Percentiles rank a stretch among this genome's conserved stretches.
Evolutionary conservation across 257 asterid genomes (phyloP).

Genomic region (Lycium barbarum): DNA sequence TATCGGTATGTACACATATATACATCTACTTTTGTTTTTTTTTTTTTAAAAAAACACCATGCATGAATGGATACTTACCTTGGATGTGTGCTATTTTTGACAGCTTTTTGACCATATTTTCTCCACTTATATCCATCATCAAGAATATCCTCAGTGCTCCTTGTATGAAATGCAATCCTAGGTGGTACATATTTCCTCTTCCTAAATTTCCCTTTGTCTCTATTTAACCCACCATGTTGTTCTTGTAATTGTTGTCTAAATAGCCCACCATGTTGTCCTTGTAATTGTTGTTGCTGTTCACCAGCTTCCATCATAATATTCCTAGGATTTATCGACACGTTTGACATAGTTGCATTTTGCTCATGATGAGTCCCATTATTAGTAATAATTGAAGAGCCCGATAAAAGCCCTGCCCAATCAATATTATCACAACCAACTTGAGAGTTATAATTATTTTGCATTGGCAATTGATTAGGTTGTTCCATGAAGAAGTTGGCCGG

Average conservation of each 20-base stretch:
- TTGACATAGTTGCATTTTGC: conserved; percentile 29
- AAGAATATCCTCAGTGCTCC: conserved; percentile 87
- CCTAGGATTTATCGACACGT: conserved; percentile 28
- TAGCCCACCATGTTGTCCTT: background rate
- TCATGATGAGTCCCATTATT: conserved; percentile 27
- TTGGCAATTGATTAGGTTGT: conserved; percentile 15
- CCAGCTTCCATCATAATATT: conserved; percentile 41
- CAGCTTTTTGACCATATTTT: conserved; percentile 94
- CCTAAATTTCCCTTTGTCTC: conserved; percentile 48
- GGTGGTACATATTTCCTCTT: conserved; percentile 68
- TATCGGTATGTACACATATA: background rate
- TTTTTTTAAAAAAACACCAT: no score
- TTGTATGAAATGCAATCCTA: conserved; percentile 87
- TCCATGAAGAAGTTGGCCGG: conserved; percentile 20
- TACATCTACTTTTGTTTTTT: no score
- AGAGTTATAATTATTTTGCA: conserved; percentile 60
- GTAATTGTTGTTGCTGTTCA: background rate
- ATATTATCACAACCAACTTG: conserved; percentile 42
- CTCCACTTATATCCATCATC: conserved; percentile 97
- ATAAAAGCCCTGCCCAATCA: conserved; percentile 55
- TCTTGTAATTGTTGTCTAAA: conserved; percentile 18
- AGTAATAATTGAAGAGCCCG: conserved; percentile 25
- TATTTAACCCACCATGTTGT: background rate
- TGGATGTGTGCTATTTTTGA: conserved; percentile 78
- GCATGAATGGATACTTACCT: conserved; percentile 50